Base-by-base conservation (phyloP, 23 red algal species). In the Cyanidiococcus yangmingshanensis region DNA sequence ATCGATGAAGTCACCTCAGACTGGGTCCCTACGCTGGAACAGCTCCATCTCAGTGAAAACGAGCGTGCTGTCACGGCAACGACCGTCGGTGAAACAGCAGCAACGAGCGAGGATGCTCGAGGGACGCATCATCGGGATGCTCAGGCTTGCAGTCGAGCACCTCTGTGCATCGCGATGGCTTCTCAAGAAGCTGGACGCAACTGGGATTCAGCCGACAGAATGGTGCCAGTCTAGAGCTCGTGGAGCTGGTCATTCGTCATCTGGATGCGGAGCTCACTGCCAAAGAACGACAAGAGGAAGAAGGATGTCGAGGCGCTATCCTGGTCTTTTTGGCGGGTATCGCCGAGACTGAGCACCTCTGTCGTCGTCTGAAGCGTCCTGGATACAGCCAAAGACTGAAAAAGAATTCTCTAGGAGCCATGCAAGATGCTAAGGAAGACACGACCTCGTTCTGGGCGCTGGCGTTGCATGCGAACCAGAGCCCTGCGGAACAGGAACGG, bases 291-390 rank as follows among this genome's bases (percentile, higher is more conserved):
- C 45, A 21, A 7, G 7, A 21, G 7, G 45, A 21, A 54, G 7
- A 7, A 7, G 45, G 45, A 21, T 15, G 21, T 15, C 45, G 45
- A 7, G 84, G 88, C 21, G 88, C 88, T 18, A 91, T 98, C 79
- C 76, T 98, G 12, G 85, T 98, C 33, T 98, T 98, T 80, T 63
- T 98, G 40, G 82, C 94, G 2, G 94, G 94, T 37, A 76, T 89
- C 24, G 84, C 86, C 17, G 94, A 98, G 33, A 98, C 91, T 41
- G 77, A 71, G 50, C 59, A 81, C 21, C 78, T 71, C 0, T 39
- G 68, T 57, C n/a, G n/a, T 12, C 63, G 63, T 3, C 63, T 71
- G 63, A 2, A 25, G 7, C 63, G 63, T 7, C 63, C 12, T 2
- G 45, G 45, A 54, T n/a, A n/a, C n/a, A n/a, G n/a, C n/a, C n/a